Conservation (phyloP, 371 early-diverging fungal genomes). For the Actinomortierella wolfii region DNA sequence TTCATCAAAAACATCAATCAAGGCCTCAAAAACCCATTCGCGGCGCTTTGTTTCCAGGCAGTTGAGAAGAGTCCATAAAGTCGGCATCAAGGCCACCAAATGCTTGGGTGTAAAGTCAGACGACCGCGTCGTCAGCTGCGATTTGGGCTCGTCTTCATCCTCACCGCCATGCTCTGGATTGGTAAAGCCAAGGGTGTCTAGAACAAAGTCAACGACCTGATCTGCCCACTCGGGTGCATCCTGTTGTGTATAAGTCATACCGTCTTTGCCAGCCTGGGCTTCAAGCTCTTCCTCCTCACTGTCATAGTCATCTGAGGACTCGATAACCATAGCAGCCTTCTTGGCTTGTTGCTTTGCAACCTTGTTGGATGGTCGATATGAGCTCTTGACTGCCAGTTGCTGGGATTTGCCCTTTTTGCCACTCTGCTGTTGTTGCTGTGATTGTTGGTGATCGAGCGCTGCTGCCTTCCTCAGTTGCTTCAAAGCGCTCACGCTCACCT, state of each 20-base stretch:
- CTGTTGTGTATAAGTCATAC: constrained; percentile 26
- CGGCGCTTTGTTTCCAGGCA: constrained; percentile 50
- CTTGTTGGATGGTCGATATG: constrained; percentile 31
- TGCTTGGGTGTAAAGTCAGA: constrained; percentile 56
- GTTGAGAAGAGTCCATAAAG: constrained; percentile 66
- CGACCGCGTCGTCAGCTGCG: constrained; percentile 27
- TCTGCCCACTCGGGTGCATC: constrained; percentile 56
- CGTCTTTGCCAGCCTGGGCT: neutral
- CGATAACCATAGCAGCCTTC: constrained; percentile 10
- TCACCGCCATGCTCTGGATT: constrained; percentile 21
- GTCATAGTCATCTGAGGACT: constrained; percentile 18
- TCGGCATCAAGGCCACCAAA: constrained; percentile 56
- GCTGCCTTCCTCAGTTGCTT: constrained; percentile 17
- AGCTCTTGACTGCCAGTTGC: constrained; percentile 18
- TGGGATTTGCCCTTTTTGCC: neutral
- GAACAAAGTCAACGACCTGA: constrained; percentile 57
- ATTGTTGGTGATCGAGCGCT: neutral
- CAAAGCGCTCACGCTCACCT: constrained; percentile 2
- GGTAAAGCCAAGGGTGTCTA: constrained; percentile 52
- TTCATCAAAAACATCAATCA: constrained; percentile 30
- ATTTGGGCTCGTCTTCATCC: constrained; percentile 11
- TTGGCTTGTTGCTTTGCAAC: constrained; percentile 18
- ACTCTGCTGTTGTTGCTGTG: constrained; percentile 10
- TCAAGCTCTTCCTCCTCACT: constrained; percentile 16
- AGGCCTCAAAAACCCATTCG: constrained; percentile 49